Base-by-base conservation (phyloP, 768 basidiomycete species). In the Mycena metata region DNA sequence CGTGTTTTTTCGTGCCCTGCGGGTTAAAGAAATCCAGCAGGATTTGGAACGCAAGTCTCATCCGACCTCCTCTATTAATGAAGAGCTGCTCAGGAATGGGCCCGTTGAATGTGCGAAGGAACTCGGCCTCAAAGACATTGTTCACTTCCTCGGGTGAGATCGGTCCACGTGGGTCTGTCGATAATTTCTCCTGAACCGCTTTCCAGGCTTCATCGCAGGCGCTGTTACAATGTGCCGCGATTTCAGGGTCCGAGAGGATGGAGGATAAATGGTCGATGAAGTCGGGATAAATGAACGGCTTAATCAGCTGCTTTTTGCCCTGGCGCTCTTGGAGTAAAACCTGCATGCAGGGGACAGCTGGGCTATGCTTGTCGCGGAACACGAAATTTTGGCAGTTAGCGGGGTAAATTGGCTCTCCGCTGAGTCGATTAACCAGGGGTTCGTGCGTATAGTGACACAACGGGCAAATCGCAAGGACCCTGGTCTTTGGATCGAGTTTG, bases 21-120 rank as follows among this genome's bases (percentile, higher is more conserved):
- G 75, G 59, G 49, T 79, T 77, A 69, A 81, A 79, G 46, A 77
- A 77, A 55, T 80, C 73, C 15, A 78, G 15, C 23, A 78, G 70
- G 0, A 79, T 59, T 5, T 66, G 69, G 50, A 76, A 78, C 6
- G 72, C 69, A 16, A 73, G 60, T 39, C 74, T 50, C 30, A 76
- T 69, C 30, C 69, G 60, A 63, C 66, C 63, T 15, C 61, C 67
- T 50, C 75, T 60, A 33, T 72, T 63, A 50, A 76, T 67, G 61
- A 76, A 76, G 21, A 75, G 68, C 33, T 70, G 24, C 3, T 62
- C 43, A 23, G 69, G 69, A 30, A 67, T 62, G 24, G 75, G 79
- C 15, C 78, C 79, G 26, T 61, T 16, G 41, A 82, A 80, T 24
- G 51, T 73, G 19, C 65, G 64, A 7, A 81, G 66, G 60, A 79